Percentiles rank a stretch among this genome's conserved stretches.
Evolutionary conservation across 345 rosid species (phyloP).

Genomic region (Rhodomyrtus tomentosa): DNA sequence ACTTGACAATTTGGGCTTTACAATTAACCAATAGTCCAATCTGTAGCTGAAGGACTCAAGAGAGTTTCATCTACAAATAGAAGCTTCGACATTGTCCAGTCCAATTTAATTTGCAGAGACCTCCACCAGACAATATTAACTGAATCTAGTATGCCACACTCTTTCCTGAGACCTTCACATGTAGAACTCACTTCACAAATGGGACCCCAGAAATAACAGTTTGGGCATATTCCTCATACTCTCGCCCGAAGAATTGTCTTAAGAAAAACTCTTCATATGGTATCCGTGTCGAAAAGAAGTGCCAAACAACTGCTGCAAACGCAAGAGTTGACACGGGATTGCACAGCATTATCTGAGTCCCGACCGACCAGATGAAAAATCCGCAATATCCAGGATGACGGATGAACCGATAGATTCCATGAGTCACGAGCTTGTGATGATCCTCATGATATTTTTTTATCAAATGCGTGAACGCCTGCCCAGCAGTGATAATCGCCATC

Average conservation of each 20-base stretch:
- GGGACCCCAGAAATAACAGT: conserved; percentile 8
- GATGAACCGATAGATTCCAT: conserved; percentile 21
- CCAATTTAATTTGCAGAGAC: neutral
- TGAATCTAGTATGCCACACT: neutral
- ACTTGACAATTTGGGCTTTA: neutral
- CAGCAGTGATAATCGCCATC: conserved; percentile 32
- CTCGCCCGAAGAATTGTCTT: conserved; percentile 4
- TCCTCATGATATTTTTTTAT: conserved; percentile 24
- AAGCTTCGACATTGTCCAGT: neutral
- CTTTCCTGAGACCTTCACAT: neutral
- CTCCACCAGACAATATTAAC: neutral
- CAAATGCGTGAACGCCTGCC: conserved; percentile 27
- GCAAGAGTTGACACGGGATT: conserved; percentile 25
- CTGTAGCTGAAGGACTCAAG: neutral
- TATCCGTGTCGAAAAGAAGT: conserved; percentile 6
- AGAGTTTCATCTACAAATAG: neutral
- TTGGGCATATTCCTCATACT: conserved; percentile 6
- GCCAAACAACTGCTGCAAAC: conserved; percentile 27
- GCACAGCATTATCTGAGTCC: conserved; percentile 42
- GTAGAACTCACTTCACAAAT: neutral
- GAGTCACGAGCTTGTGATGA: conserved; percentile 25
- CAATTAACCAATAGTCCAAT: neutral
- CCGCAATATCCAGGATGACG: conserved; percentile 45
- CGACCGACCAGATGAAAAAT: conserved; percentile 34
- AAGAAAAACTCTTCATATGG: conserved; percentile 9